Percentiles rank a stretch among this genome's conserved stretches.
Conservation (phyloP, 192 early-diverging fungal genomes). For the Coemansia sp. region DNA sequence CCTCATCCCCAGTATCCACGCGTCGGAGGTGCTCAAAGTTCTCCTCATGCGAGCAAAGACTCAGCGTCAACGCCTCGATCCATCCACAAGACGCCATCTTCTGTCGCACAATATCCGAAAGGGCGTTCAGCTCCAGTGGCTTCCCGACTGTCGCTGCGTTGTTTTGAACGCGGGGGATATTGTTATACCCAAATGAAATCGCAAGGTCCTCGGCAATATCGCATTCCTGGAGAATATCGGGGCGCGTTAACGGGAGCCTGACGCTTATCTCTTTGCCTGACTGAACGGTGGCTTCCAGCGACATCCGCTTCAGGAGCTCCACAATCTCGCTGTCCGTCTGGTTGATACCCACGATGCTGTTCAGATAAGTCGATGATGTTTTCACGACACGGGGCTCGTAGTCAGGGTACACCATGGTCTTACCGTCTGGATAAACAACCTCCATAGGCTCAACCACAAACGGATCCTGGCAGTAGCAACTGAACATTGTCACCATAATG, state of each 20-base stretch:
- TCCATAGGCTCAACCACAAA: slow-evolving; percentile 96
- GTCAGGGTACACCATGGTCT: slow-evolving; percentile 68
- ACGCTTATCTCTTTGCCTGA: slow-evolving; percentile 61
- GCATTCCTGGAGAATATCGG: slow-evolving; percentile 94
- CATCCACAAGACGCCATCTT: slow-evolving; percentile 90
- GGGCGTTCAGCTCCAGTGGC: slow-evolving; percentile 90
- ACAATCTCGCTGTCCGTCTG: slow-evolving; percentile 70
- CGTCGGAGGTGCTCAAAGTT: slow-evolving; percentile 89
- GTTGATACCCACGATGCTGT: slow-evolving; percentile 76
- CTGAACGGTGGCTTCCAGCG: slow-evolving; percentile 65
- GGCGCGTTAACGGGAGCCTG: slow-evolving; percentile 83
- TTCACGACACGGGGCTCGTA: slow-evolving; percentile 66
- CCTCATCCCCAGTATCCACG: slow-evolving; percentile 74
- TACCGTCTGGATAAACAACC: slow-evolving; percentile 82
- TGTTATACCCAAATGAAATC: slow-evolving; percentile 96
- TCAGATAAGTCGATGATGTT: slow-evolving; percentile 86
- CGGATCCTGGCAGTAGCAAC: slow-evolving; percentile 84
- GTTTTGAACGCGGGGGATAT: slow-evolving; percentile 78
- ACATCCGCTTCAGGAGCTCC: slow-evolving; percentile 83
- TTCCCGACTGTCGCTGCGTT: slow-evolving; percentile 80
- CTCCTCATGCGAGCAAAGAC: slow-evolving; percentile 96
- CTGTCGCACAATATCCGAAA: slow-evolving; percentile 80
- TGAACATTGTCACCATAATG: slow-evolving; percentile 95
- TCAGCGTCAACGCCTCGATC: slow-evolving; percentile 92
- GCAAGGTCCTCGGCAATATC: slow-evolving; percentile 98